Evolutionary conservation across 2,329 filamentous ascomycete genomes (phyloP).

Genomic region (Sporothrix dimorphospora): DNA sequence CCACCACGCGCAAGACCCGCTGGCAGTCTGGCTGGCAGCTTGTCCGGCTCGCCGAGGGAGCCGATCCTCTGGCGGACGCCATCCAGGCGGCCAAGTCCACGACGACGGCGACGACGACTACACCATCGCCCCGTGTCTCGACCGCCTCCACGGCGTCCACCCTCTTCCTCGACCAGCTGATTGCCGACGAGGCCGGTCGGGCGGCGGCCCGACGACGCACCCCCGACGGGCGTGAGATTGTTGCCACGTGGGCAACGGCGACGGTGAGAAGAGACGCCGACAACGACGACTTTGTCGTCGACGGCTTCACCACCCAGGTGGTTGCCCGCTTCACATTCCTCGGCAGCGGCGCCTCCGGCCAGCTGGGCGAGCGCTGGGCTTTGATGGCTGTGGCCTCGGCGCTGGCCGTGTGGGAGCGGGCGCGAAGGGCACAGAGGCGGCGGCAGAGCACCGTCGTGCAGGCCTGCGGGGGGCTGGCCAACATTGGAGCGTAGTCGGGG

Average conservation of each 20-base stretch:
- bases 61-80: not conserved
- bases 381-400: conserved; percentile 48
- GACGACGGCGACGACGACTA: not conserved
- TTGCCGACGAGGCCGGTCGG: conserved; percentile 19
- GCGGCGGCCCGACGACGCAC: conserved; percentile 13
- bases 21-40: conserved; percentile 29
- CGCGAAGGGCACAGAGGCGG: conserved; percentile 24
- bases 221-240: conserved; percentile 24
- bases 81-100: not conserved
- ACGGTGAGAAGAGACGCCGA: not conserved
- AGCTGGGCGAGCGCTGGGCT: conserved; percentile 47
- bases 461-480: conserved; percentile 23
- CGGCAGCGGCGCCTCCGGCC: conserved; percentile 45
- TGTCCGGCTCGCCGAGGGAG: conserved; percentile 5
- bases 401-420: conserved; percentile 39
- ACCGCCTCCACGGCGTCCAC: not conserved
- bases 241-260: conserved; percentile 21
- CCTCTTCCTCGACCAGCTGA: conserved; percentile 13
- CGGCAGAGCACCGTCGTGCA: conserved; percentile 23
- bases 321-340: conserved; percentile 44
- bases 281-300: not conserved
- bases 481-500: conserved; percentile 12
- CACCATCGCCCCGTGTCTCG: not conserved
- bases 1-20: not conserved
- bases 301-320: conserved; percentile 31